A percentile compares a stretch with the other conserved stretches of the same genome.
Evolutionary conservation across 1,139 yeast species (phyloP).

Genomic region (Yamadazyma buinensis): DNA sequence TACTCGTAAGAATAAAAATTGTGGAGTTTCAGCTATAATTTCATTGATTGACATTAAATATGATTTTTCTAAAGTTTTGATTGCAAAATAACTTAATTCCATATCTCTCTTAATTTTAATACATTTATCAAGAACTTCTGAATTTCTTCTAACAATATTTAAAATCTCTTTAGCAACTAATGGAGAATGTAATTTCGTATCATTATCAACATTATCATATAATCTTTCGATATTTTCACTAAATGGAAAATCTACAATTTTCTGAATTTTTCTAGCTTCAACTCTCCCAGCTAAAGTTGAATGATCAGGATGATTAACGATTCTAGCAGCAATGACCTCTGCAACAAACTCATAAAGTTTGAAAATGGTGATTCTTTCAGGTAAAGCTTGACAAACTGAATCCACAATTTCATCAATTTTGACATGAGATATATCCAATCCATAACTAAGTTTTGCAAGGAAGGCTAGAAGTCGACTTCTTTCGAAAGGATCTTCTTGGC

Average conservation of each 20-base stretch:
- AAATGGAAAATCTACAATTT: constrained; percentile 23
- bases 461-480: constrained; percentile 12
- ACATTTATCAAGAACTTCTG: constrained; percentile 31
- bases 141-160: constrained; percentile 28
- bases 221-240: constrained; percentile 30
- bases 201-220: constrained; percentile 14
- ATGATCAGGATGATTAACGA: constrained; percentile 45
- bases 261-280: constrained; percentile 31
- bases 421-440: constrained; percentile 19
- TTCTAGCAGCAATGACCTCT: constrained; percentile 44
- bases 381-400: constrained; percentile 25
- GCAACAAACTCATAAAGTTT: constrained; percentile 37
- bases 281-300: constrained; percentile 47
- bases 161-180: constrained; percentile 18
- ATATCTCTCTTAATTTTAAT: constrained; percentile 37
- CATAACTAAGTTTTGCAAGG: constrained; percentile 15
- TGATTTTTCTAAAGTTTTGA: constrained; percentile 49
- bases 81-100: constrained; percentile 47
- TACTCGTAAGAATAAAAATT: constrained; percentile 47
- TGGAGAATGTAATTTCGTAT: constrained; percentile 10
- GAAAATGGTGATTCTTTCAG: constrained; percentile 25
- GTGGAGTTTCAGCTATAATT: constrained; percentile 46
- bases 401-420: constrained; percentile 21
- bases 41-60: constrained; percentile 38
- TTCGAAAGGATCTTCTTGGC: constrained; percentile 1